A percentile compares a stretch with the other conserved stretches of the same genome.
Evolutionary conservation across 192 early-diverging fungal species (phyloP).

Genomic region (Linnemannia zychae): DNA sequence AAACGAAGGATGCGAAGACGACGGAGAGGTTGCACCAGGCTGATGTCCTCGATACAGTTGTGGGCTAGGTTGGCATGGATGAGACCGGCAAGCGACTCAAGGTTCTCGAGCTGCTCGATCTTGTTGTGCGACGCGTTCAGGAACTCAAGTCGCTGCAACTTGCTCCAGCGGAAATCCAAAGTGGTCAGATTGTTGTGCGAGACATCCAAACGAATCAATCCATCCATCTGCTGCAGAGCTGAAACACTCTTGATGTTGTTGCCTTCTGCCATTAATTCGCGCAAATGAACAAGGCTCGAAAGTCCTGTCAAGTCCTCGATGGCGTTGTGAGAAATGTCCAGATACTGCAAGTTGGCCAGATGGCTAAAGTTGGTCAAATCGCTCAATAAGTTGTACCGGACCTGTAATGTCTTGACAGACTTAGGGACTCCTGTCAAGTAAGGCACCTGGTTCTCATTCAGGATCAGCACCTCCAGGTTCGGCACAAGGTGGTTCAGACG

Average conservation of each 20-base stretch:
- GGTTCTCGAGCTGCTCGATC: constrained; percentile 55
- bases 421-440: constrained; percentile 47
- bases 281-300: constrained; percentile 42
- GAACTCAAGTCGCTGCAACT: constrained; percentile 57
- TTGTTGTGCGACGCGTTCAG: constrained; percentile 61
- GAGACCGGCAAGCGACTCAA: constrained; percentile 52
- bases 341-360: constrained; percentile 54
- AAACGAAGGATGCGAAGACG: constrained; percentile 53
- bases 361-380: constrained; percentile 47
- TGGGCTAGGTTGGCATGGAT: constrained; percentile 58
- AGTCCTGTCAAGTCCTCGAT: constrained; percentile 55
- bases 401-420: constrained; percentile 47
- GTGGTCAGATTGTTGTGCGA: constrained; percentile 52
- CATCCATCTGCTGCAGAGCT: constrained; percentile 54
- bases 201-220: constrained; percentile 53
- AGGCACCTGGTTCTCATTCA: constrained; percentile 47
- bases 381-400: constrained; percentile 43
- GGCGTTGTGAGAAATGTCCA: constrained; percentile 60
- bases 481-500: constrained; percentile 25
- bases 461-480: constrained; percentile 34
- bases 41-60: constrained; percentile 62
- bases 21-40: constrained; percentile 46
- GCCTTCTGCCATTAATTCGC: constrained; percentile 55
- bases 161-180: constrained; percentile 48
- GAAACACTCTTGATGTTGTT: constrained; percentile 57